Evolutionary conservation across 2,329 filamentous ascomycete genomes (phyloP).

Genomic region (Sarocladium strictum): DNA sequence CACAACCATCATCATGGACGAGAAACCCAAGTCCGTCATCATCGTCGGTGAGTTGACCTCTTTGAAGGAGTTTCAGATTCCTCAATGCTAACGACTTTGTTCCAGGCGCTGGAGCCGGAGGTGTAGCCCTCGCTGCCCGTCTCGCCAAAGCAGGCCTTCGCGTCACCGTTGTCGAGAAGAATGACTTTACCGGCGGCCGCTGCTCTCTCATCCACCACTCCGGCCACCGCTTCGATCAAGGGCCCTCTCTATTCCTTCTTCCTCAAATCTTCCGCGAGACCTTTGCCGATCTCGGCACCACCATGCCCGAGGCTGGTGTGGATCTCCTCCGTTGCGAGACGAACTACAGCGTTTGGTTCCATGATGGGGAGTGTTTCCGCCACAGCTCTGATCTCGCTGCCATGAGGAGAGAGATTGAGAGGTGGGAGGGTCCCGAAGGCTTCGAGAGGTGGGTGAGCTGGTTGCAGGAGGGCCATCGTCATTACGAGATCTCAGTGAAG

Average conservation of each 20-base stretch:
- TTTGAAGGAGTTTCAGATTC: too few relatives aligned
- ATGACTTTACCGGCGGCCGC: constrained; percentile 64
- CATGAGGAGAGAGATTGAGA: constrained; percentile 68
- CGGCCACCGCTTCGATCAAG: constrained; percentile 69
- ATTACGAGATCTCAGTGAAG: constrained; percentile 62
- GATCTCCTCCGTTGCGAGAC: constrained; percentile 65
- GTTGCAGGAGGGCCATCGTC: constrained; percentile 59
- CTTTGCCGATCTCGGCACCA: constrained; percentile 63
- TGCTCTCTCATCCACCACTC: constrained; percentile 59
- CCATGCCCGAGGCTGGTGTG: constrained; percentile 59
- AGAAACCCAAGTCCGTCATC: constrained; percentile 21
- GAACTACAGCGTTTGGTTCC: constrained; percentile 71
- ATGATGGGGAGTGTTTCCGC: constrained; percentile 58
- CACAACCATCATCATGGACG: constrained; percentile 9
- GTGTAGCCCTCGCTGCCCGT: constrained; percentile 65
- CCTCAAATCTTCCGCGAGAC: constrained; percentile 65
- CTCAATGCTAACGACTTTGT: too few relatives aligned
- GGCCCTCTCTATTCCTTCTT: constrained; percentile 66
- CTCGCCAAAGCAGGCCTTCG: constrained; percentile 63
- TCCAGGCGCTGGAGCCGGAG: constrained; percentile 63
- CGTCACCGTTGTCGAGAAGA: constrained; percentile 77
- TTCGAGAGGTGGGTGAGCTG: constrained; percentile 64
- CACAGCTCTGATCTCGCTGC: constrained; percentile 61
- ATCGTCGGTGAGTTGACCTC: constrained; percentile 20
- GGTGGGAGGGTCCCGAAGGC: constrained; percentile 65